Conservation (phyloP, 202 grass and related monocot genomes). For the Panicum hallii region DNA sequence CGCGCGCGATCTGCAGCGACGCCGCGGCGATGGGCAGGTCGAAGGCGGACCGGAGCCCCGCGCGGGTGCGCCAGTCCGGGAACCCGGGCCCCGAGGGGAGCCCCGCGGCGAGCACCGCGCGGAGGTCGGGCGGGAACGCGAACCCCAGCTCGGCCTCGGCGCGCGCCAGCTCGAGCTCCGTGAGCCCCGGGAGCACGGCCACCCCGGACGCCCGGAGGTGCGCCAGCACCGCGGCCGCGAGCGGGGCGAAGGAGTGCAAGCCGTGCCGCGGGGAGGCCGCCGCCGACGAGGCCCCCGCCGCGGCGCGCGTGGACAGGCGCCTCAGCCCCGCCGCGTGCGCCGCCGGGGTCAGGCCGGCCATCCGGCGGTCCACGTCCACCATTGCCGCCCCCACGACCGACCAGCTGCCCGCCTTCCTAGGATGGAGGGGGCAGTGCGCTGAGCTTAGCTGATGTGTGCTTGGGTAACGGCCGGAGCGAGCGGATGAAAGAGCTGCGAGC, state of each 20-base stretch:
- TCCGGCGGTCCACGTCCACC: slow-evolving; percentile 79
- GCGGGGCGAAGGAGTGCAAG: slow-evolving; percentile 63
- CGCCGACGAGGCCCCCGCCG: slow-evolving; percentile 38
- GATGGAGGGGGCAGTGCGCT: neutral
- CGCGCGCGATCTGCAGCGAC: slow-evolving; percentile 71
- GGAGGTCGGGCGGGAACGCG: slow-evolving; percentile 86
- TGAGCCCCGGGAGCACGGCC: slow-evolving; percentile 51
- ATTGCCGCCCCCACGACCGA: slow-evolving; percentile 32
- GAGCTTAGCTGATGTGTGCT: neutral
- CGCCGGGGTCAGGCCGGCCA: slow-evolving; percentile 56
- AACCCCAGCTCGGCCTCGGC: slow-evolving; percentile 73
- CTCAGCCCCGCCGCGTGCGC: slow-evolving; percentile 71
- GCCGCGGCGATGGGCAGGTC: slow-evolving; percentile 73
- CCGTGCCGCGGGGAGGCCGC: slow-evolving; percentile 58
- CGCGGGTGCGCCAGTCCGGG: slow-evolving; percentile 69
- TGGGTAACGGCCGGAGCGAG: neutral
- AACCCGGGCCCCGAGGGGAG: slow-evolving; percentile 71
- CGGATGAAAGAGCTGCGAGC: neutral
- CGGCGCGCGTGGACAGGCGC: slow-evolving; percentile 71
- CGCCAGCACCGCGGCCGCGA: slow-evolving; percentile 51
- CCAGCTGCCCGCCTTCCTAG: neutral
- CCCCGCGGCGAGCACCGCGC: slow-evolving; percentile 66
- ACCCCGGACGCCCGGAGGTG: slow-evolving; percentile 60
- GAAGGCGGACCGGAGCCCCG: slow-evolving; percentile 55
- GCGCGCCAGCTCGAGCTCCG: slow-evolving; percentile 63